A percentile compares a stretch with the other conserved stretches of the same genome.
Conservation (phyloP, 2,329 filamentous ascomycete genomes). For the Graphiopsis chlorocephala region DNA sequence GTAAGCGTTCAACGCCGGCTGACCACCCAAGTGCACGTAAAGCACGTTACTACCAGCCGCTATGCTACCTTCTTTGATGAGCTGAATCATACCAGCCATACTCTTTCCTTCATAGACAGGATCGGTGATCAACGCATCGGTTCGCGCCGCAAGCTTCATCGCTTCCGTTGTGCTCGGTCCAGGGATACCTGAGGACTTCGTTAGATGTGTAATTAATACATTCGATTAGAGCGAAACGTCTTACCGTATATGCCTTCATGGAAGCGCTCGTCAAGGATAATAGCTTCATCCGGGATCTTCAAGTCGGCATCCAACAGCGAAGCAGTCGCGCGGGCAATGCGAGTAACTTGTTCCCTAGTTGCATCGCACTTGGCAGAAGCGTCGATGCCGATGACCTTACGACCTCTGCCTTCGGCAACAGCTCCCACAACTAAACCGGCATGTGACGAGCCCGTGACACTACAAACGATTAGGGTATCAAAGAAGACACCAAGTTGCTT, state of each 20-base stretch:
- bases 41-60: constrained; percentile 60
- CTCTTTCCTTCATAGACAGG: constrained; percentile 77
- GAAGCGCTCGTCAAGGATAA: constrained; percentile 63
- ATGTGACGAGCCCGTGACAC: constrained; percentile 68
- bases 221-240: not conserved
- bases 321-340: constrained; percentile 64
- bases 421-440: constrained; percentile 72
- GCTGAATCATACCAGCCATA: constrained; percentile 67
- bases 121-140: constrained; percentile 71
- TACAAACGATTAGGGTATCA: constrained; percentile 64
- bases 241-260: constrained; percentile 62
- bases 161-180: constrained; percentile 64
- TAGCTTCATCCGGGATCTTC: constrained; percentile 61
- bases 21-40: constrained; percentile 70
- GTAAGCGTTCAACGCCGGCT: constrained; percentile 68
- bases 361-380: constrained; percentile 59
- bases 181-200: constrained; percentile 48
- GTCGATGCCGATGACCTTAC: constrained; percentile 66
- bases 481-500: constrained; percentile 61
- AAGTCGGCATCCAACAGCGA: constrained; percentile 60
- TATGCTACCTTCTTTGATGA: constrained; percentile 63
- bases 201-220: not conserved
- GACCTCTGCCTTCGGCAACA: constrained; percentile 49
- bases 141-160: constrained; percentile 65
- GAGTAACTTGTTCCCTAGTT: constrained; percentile 63